A percentile compares a stretch with the other conserved stretches of the same genome.
Evolutionary conservation across 495 filamentous ascomycete species (phyloP).

Genomic region (Aspergillus cavernicola): DNA sequence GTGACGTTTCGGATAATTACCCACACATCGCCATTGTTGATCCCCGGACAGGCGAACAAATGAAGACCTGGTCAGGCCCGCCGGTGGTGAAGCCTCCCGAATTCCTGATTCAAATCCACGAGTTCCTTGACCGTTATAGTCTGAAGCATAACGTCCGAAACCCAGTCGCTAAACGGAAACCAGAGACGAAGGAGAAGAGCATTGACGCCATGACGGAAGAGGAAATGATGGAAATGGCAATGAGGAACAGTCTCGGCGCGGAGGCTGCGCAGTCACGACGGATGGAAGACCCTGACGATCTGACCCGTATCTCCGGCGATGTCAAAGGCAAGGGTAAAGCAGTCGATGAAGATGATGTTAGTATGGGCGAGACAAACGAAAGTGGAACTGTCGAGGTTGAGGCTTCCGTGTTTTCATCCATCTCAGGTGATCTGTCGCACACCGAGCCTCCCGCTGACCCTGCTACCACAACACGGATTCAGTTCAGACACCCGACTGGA

Average conservation of each 20-base stretch:
- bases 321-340: constrained; percentile 65
- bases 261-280: constrained; percentile 32
- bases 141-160: constrained; percentile 84
- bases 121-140: constrained; percentile 95
- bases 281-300: constrained; percentile 73
- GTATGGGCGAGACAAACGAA: constrained; percentile 27
- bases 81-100: constrained; percentile 73
- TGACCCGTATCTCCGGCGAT: constrained; percentile 62
- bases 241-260: constrained; percentile 74
- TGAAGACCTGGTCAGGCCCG: constrained; percentile 88
- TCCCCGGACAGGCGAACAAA: constrained; percentile 92
- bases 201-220: constrained; percentile 92
- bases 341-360: constrained; percentile 37
- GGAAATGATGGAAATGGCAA: constrained; percentile 89
- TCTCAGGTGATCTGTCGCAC: constrained; percentile 70
- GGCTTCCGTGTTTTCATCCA: constrained; percentile 57
- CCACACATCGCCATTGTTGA: constrained; percentile 96
- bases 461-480: constrained; percentile 75
- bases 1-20: constrained; percentile 72
- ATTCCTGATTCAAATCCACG: constrained; percentile 85
- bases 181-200: constrained; percentile 65
- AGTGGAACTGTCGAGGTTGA: constrained; percentile 16
- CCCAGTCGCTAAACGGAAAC: constrained; percentile 78
- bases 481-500: constrained; percentile 79
- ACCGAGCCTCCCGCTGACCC: constrained; percentile 68